These are phyloP conservation scores for Colletotrichum neosansevieriae DNA, from an alignment of 2,329 filamentous ascomycete genomes.

Conservation along the genomic window DNA sequence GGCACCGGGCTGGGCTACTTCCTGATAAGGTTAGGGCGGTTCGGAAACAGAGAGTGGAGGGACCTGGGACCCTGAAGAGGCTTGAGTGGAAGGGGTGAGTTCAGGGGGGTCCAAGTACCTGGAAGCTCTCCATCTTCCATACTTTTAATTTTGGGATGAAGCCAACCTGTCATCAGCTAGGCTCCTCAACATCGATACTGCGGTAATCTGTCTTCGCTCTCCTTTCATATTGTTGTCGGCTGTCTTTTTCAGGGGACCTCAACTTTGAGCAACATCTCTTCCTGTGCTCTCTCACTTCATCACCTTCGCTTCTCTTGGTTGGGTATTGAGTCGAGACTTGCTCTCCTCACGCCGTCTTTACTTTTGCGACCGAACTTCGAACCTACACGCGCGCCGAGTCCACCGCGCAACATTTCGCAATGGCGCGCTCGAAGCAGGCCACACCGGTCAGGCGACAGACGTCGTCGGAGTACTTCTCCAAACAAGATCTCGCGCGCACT, in stretches of 20 bases:
- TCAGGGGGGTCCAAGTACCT: slow-evolving; percentile 24
- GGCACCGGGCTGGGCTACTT: slow-evolving; percentile 32
- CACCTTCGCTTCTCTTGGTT: neutral
- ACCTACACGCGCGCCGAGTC: neutral
- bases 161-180: slow-evolving; percentile 43
- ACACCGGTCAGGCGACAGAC: slow-evolving; percentile 73
- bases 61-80: slow-evolving; percentile 35
- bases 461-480: slow-evolving; percentile 75
- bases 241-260: neutral
- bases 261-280: neutral
- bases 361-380: neutral
- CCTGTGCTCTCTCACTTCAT: neutral
- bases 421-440: slow-evolving; percentile 80
- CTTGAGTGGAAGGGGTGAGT: slow-evolving; percentile 29
- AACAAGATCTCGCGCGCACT: slow-evolving; percentile 52
- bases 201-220: slow-evolving; percentile 6
- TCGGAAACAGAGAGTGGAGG: slow-evolving; percentile 33
- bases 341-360: neutral
- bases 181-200: slow-evolving; percentile 4
- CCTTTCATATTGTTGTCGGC: neutral
- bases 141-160: slow-evolving; percentile 42
- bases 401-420: slow-evolving; percentile 49
- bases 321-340: neutral
- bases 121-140: slow-evolving; percentile 37
- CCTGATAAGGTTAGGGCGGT: slow-evolving; percentile 39